Evolutionary conservation across 495 filamentous ascomycete species (phyloP), one percentile per base, ranked within the genome.

Genomic region (Terfezia boudieri): DNA sequence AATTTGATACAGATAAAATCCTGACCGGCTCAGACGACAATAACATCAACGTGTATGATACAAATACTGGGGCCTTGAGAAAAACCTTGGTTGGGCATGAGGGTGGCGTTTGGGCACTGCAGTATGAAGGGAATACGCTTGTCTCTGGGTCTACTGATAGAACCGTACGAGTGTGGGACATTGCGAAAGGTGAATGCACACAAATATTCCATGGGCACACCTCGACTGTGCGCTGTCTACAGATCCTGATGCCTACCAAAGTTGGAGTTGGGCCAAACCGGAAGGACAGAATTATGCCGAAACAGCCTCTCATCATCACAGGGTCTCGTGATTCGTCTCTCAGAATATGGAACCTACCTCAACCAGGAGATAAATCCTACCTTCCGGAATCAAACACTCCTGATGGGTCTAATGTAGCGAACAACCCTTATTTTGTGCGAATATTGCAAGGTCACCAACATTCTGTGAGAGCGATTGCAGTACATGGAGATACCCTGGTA

Each of bases 131-230:
- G 52, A 94, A 96, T 61, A 85, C 82, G 11, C 70, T 99, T 20
- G 90, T 99, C 4, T 99, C 90, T 36, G 90, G 92, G 11, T 94
- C 88, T 20, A 99, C 90, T 0, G 90, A 99, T 68, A 77, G 90
- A 32, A 87, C 90, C 7, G 92, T 99, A 26, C 77, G 90, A 32
- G 87, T 99, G 3, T 99, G 90, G 90, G 88, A 99, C 66, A 96
- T 99, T 58, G 81, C 88, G 62, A 80, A 78, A 58, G 88, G 86
- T 22, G 75, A 79, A 49, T 95, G 89, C 69, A 88, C 84, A 9
- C 89, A 95, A 64, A 80, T 94, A 3, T 99, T 96, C 65, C 87
- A 94, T 59, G 92, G 90, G 1, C 90, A 99, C 60, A 96, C 92
- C 9, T 95, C 88, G 35, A 99, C 90, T 14, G 90, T 99, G 8